A percentile compares a stretch with the other conserved stretches of the same genome.
Conservation (phyloP, 257 asterid genomes). For the Solanum bukasovii region DNA sequence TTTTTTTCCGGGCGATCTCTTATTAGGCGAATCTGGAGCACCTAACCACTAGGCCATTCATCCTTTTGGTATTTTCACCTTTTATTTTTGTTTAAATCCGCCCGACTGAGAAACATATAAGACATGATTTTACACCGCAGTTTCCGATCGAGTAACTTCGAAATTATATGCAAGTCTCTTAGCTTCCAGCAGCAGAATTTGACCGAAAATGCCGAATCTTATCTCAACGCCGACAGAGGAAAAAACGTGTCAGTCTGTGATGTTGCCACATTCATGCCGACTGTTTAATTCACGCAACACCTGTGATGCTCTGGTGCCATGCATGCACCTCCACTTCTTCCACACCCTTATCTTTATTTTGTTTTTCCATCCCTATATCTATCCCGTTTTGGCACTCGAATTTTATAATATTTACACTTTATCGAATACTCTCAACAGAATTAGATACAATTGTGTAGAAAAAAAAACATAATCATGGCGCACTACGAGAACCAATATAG, state of each 20-base stretch:
- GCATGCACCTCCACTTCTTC: neutral
- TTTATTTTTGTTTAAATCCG: neutral
- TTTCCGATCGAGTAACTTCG: neutral
- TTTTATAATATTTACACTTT: neutral
- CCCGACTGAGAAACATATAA: neutral
- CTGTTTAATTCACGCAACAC: neutral
- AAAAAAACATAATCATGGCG: neutral
- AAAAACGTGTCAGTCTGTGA: neutral
- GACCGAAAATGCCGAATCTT: neutral
- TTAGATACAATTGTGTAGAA: neutral
- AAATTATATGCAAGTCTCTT: neutral
- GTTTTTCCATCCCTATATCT: neutral
- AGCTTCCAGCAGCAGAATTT: neutral
- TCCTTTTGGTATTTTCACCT: neutral
- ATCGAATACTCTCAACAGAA: neutral
- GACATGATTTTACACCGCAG: neutral
- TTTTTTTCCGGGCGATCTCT: neutral
- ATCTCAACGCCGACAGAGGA: neutral
- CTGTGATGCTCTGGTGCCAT: neutral
- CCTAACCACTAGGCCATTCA: neutral
- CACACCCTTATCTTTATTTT: neutral
- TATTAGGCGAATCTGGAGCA: neutral
- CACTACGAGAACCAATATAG: conserved; percentile 5
- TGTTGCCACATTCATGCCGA: neutral
- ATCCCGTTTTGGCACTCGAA: neutral